Base-by-base conservation (phyloP, 1,139 yeast genomes). In the Taphrina wiesneri region DNA sequence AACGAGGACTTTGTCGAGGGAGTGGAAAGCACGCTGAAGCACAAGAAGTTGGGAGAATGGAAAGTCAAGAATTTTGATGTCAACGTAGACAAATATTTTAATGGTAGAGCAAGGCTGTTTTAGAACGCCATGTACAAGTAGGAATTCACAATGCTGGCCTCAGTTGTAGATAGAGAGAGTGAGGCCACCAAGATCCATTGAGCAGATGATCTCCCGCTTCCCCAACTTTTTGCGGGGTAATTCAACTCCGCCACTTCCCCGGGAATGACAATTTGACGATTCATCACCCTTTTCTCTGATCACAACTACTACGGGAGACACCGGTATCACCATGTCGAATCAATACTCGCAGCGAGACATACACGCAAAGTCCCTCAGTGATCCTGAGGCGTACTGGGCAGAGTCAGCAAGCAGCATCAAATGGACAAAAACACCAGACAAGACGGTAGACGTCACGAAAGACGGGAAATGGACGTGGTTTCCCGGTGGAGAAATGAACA, bases 1-100 rank as follows among this genome's bases (percentile, higher is more conserved):
- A 80, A 82, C 65, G 81, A 84, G 15, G 88, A 84, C 71, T 89
- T 89, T 74, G 86, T 83, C 66, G 87, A 86, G 76, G 92, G 96
- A 72, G 93, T 93, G 67, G 76, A 82, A 71, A 85, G 89, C 70
- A 84, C 90, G 77, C 82, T 88, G 73, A 82, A 87, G 72, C 64
- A 46, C 41, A 52, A 41, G 28, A 45, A 19, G 60, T 39, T 36
- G 41, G 65, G 52, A 3, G 64, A 60, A 15, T 60, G 64, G 64
- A 28, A 51, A 30, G 57, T 45, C 39, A 60, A 51, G 64, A 25
- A 39, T 25, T 60, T 60, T 41, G 57, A 39, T 17, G 64, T 60
- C 52, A 51, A 60, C 28, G 64, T 60, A 5, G 64, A 60, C 57
- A 60, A 60, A 45, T 60, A 60, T 57, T 60, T 60, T 41, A 30